Conservation (phyloP, 805 yeast genomes). For the Candida silvatica region DNA sequence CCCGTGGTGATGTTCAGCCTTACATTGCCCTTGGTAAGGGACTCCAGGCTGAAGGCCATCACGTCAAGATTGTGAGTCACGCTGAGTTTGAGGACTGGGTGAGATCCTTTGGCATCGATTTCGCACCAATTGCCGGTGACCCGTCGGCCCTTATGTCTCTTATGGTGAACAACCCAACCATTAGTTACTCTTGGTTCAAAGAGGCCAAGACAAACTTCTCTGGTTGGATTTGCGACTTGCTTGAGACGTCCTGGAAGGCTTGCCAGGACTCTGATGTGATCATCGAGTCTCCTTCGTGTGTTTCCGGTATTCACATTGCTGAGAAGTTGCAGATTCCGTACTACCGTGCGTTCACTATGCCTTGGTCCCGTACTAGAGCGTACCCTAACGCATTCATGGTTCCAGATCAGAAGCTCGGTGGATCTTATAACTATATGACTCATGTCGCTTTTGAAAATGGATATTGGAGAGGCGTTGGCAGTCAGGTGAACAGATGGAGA, state of each 20-base stretch:
- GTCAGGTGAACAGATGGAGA: conserved; percentile 87
- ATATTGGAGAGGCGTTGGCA: conserved; percentile 87
- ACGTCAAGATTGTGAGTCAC: conserved; percentile 81
- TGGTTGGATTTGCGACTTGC: conserved; percentile 73
- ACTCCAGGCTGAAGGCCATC: conserved; percentile 71
- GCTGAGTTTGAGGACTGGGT: conserved; percentile 75
- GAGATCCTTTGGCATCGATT: conserved; percentile 52
- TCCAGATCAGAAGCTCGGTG: conserved; percentile 89
- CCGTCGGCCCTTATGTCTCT: conserved; percentile 88
- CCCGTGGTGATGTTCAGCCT: conserved; percentile 96
- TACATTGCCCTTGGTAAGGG: conserved; percentile 86
- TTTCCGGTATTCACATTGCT: conserved; percentile 93
- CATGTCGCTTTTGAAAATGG: conserved; percentile 90
- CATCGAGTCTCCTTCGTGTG: conserved; percentile 93
- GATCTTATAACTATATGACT: conserved; percentile 85
- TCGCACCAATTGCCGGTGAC: conserved; percentile 78
- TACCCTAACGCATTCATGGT: conserved; percentile 95
- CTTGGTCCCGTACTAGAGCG: conserved; percentile 94
- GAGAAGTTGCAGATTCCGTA: conserved; percentile 87
- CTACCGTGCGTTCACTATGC: conserved; percentile 95
- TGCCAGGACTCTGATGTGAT: conserved; percentile 76
- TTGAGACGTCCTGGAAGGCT: conserved; percentile 75
- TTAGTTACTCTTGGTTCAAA: conserved; percentile 71
- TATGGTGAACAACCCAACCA: conserved; percentile 86
- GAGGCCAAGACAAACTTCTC: conserved; percentile 78